phyloP scores from a whole-genome alignment of 2,329 filamentous ascomycete species.

The Fusarium heterosporum region DNA sequence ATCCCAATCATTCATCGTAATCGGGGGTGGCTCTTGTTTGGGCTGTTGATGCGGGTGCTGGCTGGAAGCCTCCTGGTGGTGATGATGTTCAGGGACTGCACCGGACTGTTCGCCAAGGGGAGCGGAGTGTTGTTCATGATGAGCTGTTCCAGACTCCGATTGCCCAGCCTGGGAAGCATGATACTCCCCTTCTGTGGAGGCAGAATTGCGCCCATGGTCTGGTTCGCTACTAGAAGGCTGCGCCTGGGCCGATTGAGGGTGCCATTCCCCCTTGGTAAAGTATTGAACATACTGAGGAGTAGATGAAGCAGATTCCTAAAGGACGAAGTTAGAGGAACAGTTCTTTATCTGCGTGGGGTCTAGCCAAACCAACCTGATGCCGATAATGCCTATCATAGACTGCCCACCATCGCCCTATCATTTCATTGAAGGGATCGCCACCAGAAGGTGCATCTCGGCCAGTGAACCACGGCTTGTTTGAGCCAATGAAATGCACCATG shows the following conservation, averaged over 20 bases:
- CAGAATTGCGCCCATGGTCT: slow-evolving; percentile 42
- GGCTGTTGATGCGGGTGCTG: slow-evolving; percentile 38
- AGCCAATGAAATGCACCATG: slow-evolving; percentile 94
- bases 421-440: slow-evolving; percentile 79
- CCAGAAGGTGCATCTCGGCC: slow-evolving; percentile 67
- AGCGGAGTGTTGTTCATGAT: slow-evolving; percentile 38
- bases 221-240: slow-evolving; percentile 40
- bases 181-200: slow-evolving; percentile 19
- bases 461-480: slow-evolving; percentile 87
- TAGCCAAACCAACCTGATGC: slow-evolving; percentile 56
- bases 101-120: slow-evolving; percentile 52
- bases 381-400: slow-evolving; percentile 91
- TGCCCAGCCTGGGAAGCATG: slow-evolving; percentile 14
- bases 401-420: slow-evolving; percentile 91
- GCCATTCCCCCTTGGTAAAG: slow-evolving; percentile 67
- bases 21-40: slow-evolving; percentile 41
- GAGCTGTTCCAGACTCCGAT: slow-evolving; percentile 32
- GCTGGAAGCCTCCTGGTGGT: slow-evolving; percentile 33
- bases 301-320: slow-evolving; percentile 38
- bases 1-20: slow-evolving; percentile 61
- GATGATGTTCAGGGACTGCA: slow-evolving; percentile 51
- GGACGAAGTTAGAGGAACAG: slow-evolving; percentile 14
- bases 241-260: slow-evolving; percentile 32
- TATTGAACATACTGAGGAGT: slow-evolving; percentile 60
- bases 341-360: background rate